Evolutionary conservation across 2,329 filamentous ascomycete species (phyloP), one percentile per base, ranked within the genome.

Genomic region (Rachicladosporium sp.): DNA sequence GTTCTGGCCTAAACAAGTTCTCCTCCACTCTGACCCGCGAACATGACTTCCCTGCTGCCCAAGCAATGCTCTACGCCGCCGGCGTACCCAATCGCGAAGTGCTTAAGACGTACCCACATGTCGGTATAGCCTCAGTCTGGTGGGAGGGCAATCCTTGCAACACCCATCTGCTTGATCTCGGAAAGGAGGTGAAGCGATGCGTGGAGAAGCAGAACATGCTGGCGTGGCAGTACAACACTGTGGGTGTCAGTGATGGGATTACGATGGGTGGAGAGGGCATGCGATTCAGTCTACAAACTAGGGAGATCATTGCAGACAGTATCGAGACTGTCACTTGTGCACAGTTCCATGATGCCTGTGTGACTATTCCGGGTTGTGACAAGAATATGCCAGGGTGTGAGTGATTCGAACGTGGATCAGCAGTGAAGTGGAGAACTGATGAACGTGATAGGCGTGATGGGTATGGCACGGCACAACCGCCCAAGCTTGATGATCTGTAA

Each of bases 61-160:
- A 93, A 73, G 85, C 89, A 32, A 95, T 95, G 89, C 73, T 96
- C 13, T 96, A 93, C 63, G 88, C 83, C 10, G 87, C 89, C 6
- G 89, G 89, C 15, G 82, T 96, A 29, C 84, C 87, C 1, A 76
- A 86, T 56, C 72, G 77, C 52, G 70, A 91, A 41, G 77, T 80
- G 54, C 93, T 96, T 84, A 88, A 89, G 64, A 89, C 74, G 42
- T 82, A 82, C 38, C 85, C 89, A 9, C 89, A 96, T 47, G 83
- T 96, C 19, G 89, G 89, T 42, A 77, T 95, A 55, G 82, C 87
- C 6, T 87, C 82, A 4, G 84, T 95, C 4, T 95, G 88, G 88
- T 96, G 88, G 88, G 87, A 95, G 63, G 89, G 89, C 21, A 95
- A 95, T 58, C 85, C 89, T 30, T 95, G 88, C 76, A 94, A 94